Base-by-base conservation (phyloP, 2,329 filamentous ascomycete species). In the Trichoderma koningii region DNA sequence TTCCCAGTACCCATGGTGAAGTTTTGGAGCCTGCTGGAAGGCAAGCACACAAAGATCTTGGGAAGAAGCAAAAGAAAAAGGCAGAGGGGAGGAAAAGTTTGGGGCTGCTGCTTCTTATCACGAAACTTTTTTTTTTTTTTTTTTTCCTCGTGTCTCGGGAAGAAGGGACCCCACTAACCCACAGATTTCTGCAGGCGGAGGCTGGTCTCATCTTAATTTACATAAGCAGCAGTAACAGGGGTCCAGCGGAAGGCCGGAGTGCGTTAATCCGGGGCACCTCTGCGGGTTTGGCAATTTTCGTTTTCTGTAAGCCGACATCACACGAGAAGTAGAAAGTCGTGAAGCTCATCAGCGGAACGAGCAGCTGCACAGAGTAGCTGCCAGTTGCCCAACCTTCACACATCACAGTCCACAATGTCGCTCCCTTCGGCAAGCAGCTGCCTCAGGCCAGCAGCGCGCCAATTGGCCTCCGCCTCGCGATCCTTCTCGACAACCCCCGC, bases 1-100 rank as follows among this genome's bases (percentile, higher is more conserved):
- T 98, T 98, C 73, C 87, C 89, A 73, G 88, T 90, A 79, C 93
- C 93, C 93, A 97, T 97, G 66, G 70, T 74, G 71, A 73, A 69
- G 67, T 52, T 44, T 66, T 71, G 65, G 68, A 38, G 68, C 64
- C 62, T 48, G 50, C 63, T 59, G 50, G 34, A 14, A 12, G 34
- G 34, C 66, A 62, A 66, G 55, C 55, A 67, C 34, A 38, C 63
- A 60, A 57, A 52, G 52, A 52, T 47, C 63, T 55, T 50, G 55
- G 42, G 55, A 61, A 56, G 51, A 65, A 64, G 70, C 63, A 42
- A 56, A 65, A 59, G 34, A 38, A 38, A 38, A 38, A 38, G 7
- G 34, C 34, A 53, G 62, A 67, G 60, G 61, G 21, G 21, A 67
- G 66, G 69, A 66, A 67, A 63, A 67, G 67, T 62, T 53, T 38